Evolutionary conservation across 805 yeast genomes (phyloP), one percentile per base, ranked within the genome.

Genomic region (Candida qinlingensis): DNA sequence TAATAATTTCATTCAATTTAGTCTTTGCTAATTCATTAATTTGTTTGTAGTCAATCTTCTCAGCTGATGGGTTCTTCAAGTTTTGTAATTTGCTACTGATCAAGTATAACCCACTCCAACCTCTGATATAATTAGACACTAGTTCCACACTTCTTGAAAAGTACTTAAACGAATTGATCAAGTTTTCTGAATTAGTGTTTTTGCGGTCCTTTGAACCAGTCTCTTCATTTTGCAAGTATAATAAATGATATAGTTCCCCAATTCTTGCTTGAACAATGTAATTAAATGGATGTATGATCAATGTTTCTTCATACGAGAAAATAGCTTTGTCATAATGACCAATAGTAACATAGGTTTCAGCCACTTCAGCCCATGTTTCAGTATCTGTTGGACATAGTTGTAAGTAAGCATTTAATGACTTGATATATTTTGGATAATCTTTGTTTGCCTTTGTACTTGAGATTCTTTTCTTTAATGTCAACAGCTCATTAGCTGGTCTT

Each of bases 311-410:
- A 29, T 77, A 74, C 47, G 87, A 74, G 61, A 74, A 80, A 6
- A 85, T 73, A 0, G 94, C 83, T 56, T 82, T 81, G 35, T 79
- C 83, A 54, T 76, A 81, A 59, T 82, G 81, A 1, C 90, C 90
- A 7, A 74, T 52, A 11, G 69, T 62, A 27, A 65, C 65, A 62
- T 92, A 92, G n/a, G 76, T 70, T 36, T 80, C 79, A 4, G 81
- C 85, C 47, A 90, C 70, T 64, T 87, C 96, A 42, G 81, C 73
- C 96, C 96, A 89, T 2, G 85, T 70, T 53, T 85, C 81, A 3
- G 78, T 70, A 64, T 94, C 98, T 25, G 83, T 63, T 1, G 97
- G 96, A 56, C 77, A 80, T 44, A 74, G 67, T 47, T 81, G 83
- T 45, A 87, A 65, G 54, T 75, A 78, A 35, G 71, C 74, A 9